These are phyloP conservation scores for Metarhizium sp. DNA, from an alignment of 2,329 filamentous ascomycete species.

Conservation along the genomic window DNA sequence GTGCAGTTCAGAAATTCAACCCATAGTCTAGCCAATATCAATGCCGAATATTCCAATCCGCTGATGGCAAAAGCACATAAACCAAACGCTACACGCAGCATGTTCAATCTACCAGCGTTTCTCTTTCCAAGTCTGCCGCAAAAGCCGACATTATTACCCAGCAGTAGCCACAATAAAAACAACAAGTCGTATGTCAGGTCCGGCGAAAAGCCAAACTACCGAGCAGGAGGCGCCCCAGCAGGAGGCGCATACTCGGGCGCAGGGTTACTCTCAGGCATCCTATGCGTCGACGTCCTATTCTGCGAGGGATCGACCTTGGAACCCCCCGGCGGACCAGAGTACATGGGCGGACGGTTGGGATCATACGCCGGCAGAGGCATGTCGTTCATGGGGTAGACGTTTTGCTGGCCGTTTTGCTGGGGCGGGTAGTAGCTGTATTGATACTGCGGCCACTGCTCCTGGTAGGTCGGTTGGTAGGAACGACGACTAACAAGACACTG, in stretches of 20 bases:
- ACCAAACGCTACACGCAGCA: background rate
- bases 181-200: background rate
- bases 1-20: background rate
- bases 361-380: conserved; percentile 51
- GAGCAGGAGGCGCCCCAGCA: conserved; percentile 35
- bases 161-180: background rate
- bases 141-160: background rate
- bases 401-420: conserved; percentile 6
- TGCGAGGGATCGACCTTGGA: conserved; percentile 47
- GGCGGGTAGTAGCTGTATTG: conserved; percentile 10
- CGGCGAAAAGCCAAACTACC: background rate
- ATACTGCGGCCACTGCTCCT: conserved; percentile 15
- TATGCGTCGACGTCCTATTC: conserved; percentile 18
- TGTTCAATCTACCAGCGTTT: background rate
- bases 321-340: conserved; percentile 37
- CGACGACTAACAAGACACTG: conserved; percentile 42
- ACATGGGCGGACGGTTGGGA: conserved; percentile 45
- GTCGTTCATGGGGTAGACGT: conserved; percentile 38
- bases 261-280: conserved; percentile 14
- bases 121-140: background rate
- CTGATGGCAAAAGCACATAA: background rate
- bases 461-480: conserved; percentile 11
- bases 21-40: too few relatives aligned
- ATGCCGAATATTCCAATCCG: background rate
- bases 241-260: conserved; percentile 30